These are phyloP conservation scores for Geotrichum europaeum DNA, from an alignment of 1,139 yeast genomes.

Conservation along the genomic window DNA sequence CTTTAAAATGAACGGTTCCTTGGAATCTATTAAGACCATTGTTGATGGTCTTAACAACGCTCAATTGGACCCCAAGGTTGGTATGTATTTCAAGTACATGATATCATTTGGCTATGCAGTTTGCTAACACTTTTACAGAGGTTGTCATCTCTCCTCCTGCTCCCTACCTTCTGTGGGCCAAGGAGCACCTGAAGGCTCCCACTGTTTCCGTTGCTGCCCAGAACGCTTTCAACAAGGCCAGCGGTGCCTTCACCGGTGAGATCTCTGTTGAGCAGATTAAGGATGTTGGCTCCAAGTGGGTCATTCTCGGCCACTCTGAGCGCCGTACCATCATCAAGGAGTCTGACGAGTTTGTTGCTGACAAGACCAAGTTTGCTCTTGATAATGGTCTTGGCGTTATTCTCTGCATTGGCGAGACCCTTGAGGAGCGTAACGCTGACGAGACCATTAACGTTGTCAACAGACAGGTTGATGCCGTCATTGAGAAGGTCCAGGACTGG, in stretches of 20 bases:
- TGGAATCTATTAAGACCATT: constrained; percentile 74
- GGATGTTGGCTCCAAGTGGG: constrained; percentile 94
- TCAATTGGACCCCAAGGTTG: constrained; percentile 53
- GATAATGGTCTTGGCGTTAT: constrained; percentile 85
- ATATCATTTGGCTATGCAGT: constrained; percentile 29
- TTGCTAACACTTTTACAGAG: constrained; percentile 36
- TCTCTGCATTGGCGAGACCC: constrained; percentile 94
- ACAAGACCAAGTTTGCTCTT: constrained; percentile 89
- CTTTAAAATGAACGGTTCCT: constrained; percentile 98
- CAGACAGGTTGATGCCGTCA: constrained; percentile 86
- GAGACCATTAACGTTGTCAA: constrained; percentile 80
- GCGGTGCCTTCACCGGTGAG: constrained; percentile 99
- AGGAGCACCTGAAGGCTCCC: constrained; percentile 57
- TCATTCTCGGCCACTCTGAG: constrained; percentile 96
- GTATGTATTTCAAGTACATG: constrained; percentile 23
- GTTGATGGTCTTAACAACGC: constrained; percentile 78
- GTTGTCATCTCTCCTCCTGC: constrained; percentile 97
- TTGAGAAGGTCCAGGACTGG: constrained; percentile 86
- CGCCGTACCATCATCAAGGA: constrained; percentile 94
- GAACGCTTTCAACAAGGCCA: constrained; percentile 77
- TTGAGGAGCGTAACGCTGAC: constrained; percentile 89
- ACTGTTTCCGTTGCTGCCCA: constrained; percentile 84
- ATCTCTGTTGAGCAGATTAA: constrained; percentile 80
- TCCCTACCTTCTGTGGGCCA: constrained; percentile 78
- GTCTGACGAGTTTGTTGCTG: constrained; percentile 85